phyloP scores from a whole-genome alignment of 805 yeast species.

The Candida nitratophila region DNA sequence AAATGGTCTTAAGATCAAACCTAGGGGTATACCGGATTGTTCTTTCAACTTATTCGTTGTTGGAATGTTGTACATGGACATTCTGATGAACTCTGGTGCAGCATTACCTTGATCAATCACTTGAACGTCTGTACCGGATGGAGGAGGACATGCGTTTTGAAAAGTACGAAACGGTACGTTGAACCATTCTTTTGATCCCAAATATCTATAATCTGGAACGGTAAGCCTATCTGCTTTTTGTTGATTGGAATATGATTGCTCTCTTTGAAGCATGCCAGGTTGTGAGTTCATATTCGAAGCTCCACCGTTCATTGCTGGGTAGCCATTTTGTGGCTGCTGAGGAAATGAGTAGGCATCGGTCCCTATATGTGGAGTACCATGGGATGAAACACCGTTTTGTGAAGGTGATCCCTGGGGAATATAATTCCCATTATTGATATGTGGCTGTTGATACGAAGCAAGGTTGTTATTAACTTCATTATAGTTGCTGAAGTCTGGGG shows the following conservation, averaged over 20 bases:
- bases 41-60: conserved; percentile 60
- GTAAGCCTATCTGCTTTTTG: conserved; percentile 23
- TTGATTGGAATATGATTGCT: not conserved
- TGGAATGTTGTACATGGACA: conserved; percentile 81
- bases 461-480: too few relatives aligned
- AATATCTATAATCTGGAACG: conserved; percentile 27
- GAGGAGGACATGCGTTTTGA: conserved; percentile 76
- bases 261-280: too few relatives aligned
- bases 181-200: conserved; percentile 27
- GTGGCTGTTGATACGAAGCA: not conserved
- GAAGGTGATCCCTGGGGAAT: too few relatives aligned
- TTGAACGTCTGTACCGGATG: conserved; percentile 63
- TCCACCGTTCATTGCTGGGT: too few relatives aligned
- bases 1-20: conserved; percentile 78
- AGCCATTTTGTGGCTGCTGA: too few relatives aligned
- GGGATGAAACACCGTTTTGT: too few relatives aligned
- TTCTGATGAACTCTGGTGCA: conserved; percentile 69
- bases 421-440: too few relatives aligned
- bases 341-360: too few relatives aligned
- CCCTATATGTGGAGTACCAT: too few relatives aligned
- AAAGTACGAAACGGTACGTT: conserved; percentile 56
- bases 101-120: conserved; percentile 81
- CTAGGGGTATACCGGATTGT: conserved; percentile 72
- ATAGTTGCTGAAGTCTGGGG: conserved; percentile 3
- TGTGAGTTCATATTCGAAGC: too few relatives aligned